Percentiles rank a stretch among this genome's conserved stretches.
These are phyloP conservation scores for Papiliotrema nemorosa DNA, from an alignment of 1,284 basidiomycete genomes.

Conservation along the genomic window DNA sequence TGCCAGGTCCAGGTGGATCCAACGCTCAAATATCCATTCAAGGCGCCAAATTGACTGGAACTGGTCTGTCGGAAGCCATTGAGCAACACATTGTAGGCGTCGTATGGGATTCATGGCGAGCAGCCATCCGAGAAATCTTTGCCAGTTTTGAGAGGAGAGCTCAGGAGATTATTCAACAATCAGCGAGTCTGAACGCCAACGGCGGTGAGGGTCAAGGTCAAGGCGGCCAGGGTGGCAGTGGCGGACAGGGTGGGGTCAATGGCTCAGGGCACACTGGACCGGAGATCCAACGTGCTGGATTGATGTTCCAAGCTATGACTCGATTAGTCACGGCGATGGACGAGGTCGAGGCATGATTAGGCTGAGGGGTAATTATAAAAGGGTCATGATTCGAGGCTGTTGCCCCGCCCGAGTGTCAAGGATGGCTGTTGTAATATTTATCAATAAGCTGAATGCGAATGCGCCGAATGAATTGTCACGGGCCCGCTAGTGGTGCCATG, in stretches of 20 bases:
- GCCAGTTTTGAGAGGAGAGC: conserved; percentile 42
- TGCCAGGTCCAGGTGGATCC: conserved; percentile 32
- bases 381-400: too few relatives aligned
- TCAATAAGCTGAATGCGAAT: too few relatives aligned
- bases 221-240: background rate
- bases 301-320: conserved; percentile 47
- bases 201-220: background rate
- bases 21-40: conserved; percentile 44
- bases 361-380: background rate
- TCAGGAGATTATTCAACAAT: conserved; percentile 41
- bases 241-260: background rate
- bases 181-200: conserved; percentile 14
- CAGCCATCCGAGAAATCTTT: conserved; percentile 46
- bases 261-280: conserved; percentile 13
- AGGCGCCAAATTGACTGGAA: conserved; percentile 42
- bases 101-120: conserved; percentile 49
- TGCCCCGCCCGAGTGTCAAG: too few relatives aligned
- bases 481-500: too few relatives aligned
- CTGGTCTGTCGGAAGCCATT: conserved; percentile 46
- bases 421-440: too few relatives aligned
- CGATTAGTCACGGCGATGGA: conserved; percentile 48
- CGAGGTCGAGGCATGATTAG: conserved; percentile 36
- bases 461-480: too few relatives aligned
- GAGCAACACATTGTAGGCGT: conserved; percentile 49
- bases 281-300: conserved; percentile 45